phyloP scores from a whole-genome alignment of 1,284 basidiomycete genomes.

The Leccinum griseonigrum region DNA sequence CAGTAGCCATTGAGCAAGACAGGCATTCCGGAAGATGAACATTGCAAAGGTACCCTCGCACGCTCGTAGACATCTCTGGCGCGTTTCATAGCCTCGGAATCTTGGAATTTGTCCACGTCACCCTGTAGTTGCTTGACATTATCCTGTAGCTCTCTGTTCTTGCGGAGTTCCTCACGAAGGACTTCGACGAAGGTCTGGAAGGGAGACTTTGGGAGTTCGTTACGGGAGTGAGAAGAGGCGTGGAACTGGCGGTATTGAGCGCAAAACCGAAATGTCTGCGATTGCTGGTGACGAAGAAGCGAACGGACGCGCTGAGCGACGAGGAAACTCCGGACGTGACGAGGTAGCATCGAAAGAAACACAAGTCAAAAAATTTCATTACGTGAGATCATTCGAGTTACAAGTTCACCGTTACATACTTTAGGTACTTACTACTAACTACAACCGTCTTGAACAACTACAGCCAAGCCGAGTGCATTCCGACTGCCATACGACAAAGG shows the following conservation, averaged over 20 bases:
- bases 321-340: slow-evolving; percentile 32
- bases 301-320: slow-evolving; percentile 26
- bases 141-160: slow-evolving; percentile 93
- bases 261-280: slow-evolving; percentile 40
- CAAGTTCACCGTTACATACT: no score
- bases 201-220: slow-evolving; percentile 83
- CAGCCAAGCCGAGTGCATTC: no score
- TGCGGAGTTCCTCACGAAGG: slow-evolving; percentile 86
- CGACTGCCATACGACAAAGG: no score
- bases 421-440: no score
- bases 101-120: slow-evolving; percentile 95
- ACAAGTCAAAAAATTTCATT: slow-evolving; percentile 1
- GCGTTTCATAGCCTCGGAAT: slow-evolving; percentile 94
- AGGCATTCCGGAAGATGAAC: slow-evolving; percentile 1
- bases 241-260: slow-evolving; percentile 51
- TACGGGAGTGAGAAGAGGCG: slow-evolving; percentile 56
- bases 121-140: slow-evolving; percentile 97
- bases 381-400: no score
- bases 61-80: slow-evolving; percentile 91
- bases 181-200: slow-evolving; percentile 97
- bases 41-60: slow-evolving; percentile 67
- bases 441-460: no score
- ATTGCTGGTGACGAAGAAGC: slow-evolving; percentile 12
- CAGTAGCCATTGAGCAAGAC: slow-evolving; percentile 3
- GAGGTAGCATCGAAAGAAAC: slow-evolving; percentile 23